A percentile compares a stretch with the other conserved stretches of the same genome.
Evolutionary conservation across 805 yeast genomes (phyloP).

Genomic region (Wickerhamomyces strasburgensis): DNA sequence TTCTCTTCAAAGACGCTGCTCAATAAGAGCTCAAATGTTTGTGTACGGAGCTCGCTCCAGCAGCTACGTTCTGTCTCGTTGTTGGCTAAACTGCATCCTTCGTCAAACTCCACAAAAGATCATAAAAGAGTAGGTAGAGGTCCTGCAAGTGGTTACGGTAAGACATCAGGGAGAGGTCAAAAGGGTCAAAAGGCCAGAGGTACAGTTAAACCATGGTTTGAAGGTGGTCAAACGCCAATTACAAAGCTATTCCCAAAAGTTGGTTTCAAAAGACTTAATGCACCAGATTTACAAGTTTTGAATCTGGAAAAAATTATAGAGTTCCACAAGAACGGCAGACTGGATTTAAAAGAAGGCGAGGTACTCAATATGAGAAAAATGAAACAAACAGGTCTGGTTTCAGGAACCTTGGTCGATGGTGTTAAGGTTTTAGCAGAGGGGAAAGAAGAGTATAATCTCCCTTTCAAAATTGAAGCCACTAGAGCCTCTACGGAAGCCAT

Average conservation of each 20-base stretch:
- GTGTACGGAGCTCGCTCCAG: constrained; percentile 2
- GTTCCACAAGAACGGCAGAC: constrained; percentile 63
- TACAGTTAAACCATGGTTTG: constrained; percentile 87
- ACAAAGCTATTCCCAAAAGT: constrained; percentile 76
- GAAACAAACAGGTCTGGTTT: constrained; percentile 67
- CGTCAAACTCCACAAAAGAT: constrained; percentile 53
- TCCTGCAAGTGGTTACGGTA: constrained; percentile 88
- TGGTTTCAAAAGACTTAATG: constrained; percentile 72
- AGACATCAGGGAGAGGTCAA: constrained; percentile 95
- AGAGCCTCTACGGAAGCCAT: constrained; percentile 76
- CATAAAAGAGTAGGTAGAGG: constrained; percentile 90
- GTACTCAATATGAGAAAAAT: constrained; percentile 70
- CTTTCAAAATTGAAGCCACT: constrained; percentile 75
- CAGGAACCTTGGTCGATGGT: constrained; percentile 72
- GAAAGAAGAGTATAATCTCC: constrained; percentile 42
- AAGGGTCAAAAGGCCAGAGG: constrained; percentile 98
- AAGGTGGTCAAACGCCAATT: constrained; percentile 98
- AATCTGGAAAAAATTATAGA: constrained; percentile 66
- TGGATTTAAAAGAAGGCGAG: constrained; percentile 54
- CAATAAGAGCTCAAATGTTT: no score
- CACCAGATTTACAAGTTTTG: constrained; percentile 41
- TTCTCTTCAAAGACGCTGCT: no score
- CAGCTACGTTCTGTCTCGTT: constrained; percentile 38
- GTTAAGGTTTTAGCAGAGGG: constrained; percentile 77
- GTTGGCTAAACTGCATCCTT: constrained; percentile 53